A percentile compares a stretch with the other conserved stretches of the same genome.
Conservation (phyloP, 2,329 filamentous ascomycete species). For the Fusarium sulawesiense region DNA sequence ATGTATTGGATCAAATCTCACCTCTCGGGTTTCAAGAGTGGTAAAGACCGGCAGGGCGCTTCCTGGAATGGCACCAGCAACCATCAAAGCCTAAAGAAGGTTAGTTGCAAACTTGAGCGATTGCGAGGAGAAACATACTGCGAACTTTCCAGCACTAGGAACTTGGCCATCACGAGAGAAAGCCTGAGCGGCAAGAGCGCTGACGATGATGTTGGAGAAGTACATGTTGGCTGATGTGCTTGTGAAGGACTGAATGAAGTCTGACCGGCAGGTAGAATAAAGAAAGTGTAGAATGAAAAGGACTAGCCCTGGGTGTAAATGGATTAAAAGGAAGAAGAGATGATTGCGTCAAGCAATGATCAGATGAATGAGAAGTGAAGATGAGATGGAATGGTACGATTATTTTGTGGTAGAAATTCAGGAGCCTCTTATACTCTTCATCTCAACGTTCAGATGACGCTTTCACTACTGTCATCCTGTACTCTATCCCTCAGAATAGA, state of each 20-base stretch:
- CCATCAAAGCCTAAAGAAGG: slow-evolving; percentile 11
- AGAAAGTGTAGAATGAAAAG: slow-evolving; percentile 2
- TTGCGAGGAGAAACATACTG: not conserved
- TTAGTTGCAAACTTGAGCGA: not conserved
- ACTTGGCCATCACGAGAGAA: slow-evolving; percentile 5
- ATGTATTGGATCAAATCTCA: fast-evolving
- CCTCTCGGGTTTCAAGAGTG: slow-evolving; percentile 1
- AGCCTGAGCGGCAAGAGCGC: slow-evolving; percentile 22
- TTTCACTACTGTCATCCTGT: not conserved
- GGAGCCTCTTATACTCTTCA: slow-evolving; percentile 15
- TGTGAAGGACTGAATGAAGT: not conserved
- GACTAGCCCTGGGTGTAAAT: slow-evolving; percentile 15
- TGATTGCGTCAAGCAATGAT: slow-evolving; percentile 28
- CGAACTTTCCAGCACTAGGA: slow-evolving; percentile 1
- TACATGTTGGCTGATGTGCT: slow-evolving; percentile 15
- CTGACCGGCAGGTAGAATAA: slow-evolving; percentile 21
- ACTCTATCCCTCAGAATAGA: not conserved
- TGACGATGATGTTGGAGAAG: slow-evolving; percentile 26
- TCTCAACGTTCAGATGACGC: not conserved
- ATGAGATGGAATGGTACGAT: slow-evolving; percentile 11
- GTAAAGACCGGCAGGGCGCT: slow-evolving; percentile 17
- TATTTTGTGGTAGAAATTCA: not conserved
- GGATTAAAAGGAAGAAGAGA: not conserved
- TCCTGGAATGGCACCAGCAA: slow-evolving; percentile 20
- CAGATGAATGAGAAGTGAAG: slow-evolving; percentile 6